Conservation (phyloP, 2,329 filamentous ascomycete genomes). For the Endothia cerciana region DNA sequence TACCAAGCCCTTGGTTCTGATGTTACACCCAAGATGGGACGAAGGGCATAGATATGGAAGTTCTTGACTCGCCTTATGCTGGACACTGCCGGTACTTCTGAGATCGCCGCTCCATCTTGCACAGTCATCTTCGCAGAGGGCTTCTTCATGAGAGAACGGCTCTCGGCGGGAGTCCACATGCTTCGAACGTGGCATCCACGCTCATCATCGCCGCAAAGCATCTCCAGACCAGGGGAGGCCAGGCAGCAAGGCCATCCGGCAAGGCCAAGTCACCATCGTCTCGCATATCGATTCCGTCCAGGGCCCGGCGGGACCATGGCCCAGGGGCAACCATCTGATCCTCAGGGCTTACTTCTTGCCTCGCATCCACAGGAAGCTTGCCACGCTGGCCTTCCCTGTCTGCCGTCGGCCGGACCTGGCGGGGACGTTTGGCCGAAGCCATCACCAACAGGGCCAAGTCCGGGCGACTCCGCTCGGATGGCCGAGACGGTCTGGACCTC, state of each 20-base stretch:
- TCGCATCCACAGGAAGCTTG: neutral
- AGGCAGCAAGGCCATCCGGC: neutral
- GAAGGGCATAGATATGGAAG: neutral
- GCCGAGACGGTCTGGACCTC: neutral
- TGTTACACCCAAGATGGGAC: slow-evolving; percentile 2
- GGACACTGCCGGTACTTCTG: neutral
- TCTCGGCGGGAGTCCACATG: too few relatives aligned
- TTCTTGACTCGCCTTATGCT: neutral
- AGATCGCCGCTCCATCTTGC: neutral
- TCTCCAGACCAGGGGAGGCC: neutral
- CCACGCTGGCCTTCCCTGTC: neutral
- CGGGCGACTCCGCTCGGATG: neutral
- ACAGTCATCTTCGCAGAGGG: neutral
- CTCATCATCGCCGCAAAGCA: neutral
- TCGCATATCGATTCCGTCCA: neutral
- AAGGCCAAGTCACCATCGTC: neutral
- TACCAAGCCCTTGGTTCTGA: slow-evolving; percentile 2
- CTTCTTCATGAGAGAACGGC: neutral
- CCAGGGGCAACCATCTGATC: neutral
- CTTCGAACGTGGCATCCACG: neutral
- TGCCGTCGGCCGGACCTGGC: neutral
- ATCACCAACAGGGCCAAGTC: neutral
- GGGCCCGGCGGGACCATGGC: neutral
- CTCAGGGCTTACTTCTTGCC: neutral
- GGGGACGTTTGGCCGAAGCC: neutral